Evolutionary conservation across 768 basidiomycete species (phyloP), one percentile per base, ranked within the genome.

Genomic region (Termitomyces sp.): DNA sequence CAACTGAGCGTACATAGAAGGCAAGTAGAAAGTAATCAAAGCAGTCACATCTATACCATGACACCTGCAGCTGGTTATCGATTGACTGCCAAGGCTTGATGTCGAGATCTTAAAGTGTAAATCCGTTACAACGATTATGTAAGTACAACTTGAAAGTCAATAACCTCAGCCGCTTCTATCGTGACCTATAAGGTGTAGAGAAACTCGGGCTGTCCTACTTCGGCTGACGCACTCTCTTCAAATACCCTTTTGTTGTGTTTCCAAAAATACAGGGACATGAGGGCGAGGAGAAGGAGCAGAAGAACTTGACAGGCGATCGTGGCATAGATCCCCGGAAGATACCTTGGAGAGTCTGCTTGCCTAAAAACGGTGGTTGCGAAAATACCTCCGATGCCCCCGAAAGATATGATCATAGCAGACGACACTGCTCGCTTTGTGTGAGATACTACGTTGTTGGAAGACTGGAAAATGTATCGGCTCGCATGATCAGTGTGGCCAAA

Each of bases 371-470:
- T 76, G 34, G 80, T 80, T 11, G 81, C 81, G 60, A 81, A 71
- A 8, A 82, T 76, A 20, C 81, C 81, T 36, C 81, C 82, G 43
- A 80, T 64, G n/a, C 79, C 79, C 20, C 77, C 79, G 49, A 80
- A 81, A n/a, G 77, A 76, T 45, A 81, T 68, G n/a, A 79, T 72
- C 17, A 81, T 67, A 6, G 77, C 78, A n/a, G 77, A 80, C 11
- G 79, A 77, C 37, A 81, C 76, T 6, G 81, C 79, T 36, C 79
- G 73, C 66, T 83, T 84, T 29, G 78, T 76, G 60, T 84, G 80
- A 5, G 81, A 79, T 60, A 79, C 69, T 31, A 81, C 70, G 65
- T 83, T 84, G 66, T 83, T 83, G 29, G 81, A 75, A 4, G 80
- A 75, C 81, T 84, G 61, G 14, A 17, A 14, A 17, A 8, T 42